phyloP scores from a whole-genome alignment of 768 basidiomycete genomes.

The Pisolithus orientalis region DNA sequence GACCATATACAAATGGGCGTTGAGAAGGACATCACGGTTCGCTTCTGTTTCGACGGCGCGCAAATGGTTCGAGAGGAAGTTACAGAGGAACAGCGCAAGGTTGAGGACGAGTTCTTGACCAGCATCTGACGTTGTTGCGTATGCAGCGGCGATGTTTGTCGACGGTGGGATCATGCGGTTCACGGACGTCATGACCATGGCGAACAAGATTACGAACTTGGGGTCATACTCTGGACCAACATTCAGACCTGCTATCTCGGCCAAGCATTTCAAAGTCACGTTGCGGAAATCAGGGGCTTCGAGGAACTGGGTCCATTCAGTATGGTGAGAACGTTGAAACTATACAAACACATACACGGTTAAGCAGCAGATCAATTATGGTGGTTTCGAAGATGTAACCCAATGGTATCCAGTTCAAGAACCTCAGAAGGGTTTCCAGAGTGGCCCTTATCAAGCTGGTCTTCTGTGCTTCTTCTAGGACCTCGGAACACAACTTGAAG shows the following conservation, averaged over 20 bases:
- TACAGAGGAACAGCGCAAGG: slow-evolving; percentile 93
- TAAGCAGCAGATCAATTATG: slow-evolving; percentile 89
- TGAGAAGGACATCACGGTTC: slow-evolving; percentile 89
- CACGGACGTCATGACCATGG: slow-evolving; percentile 95
- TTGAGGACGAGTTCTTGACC: slow-evolving; percentile 98
- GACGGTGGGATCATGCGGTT: slow-evolving; percentile 96
- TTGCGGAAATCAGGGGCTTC: slow-evolving; percentile 97
- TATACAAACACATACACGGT: slow-evolving; percentile 57
- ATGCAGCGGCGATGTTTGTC: slow-evolving; percentile 92
- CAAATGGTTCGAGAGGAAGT: slow-evolving; percentile 91
- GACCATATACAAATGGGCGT: slow-evolving; percentile 97
- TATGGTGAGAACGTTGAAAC: slow-evolving; percentile 7
- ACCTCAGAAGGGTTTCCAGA: slow-evolving; percentile 88
- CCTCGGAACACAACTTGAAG: slow-evolving; percentile 95
- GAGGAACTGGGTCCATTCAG: slow-evolving; percentile 60
- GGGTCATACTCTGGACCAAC: slow-evolving; percentile 96
- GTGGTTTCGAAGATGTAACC: slow-evolving; percentile 99
- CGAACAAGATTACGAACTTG: slow-evolving; percentile 96
- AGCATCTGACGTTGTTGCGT: slow-evolving; percentile 80
- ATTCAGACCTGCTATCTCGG: slow-evolving; percentile 91
- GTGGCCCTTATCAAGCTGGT: slow-evolving; percentile 91
- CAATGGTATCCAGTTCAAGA: slow-evolving; percentile 98
- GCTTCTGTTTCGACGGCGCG: slow-evolving; percentile 89
- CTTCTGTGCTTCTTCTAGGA: slow-evolving; percentile 95
- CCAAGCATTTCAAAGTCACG: slow-evolving; percentile 91